Conservation (phyloP, 1,284 basidiomycete genomes). For the Spongiforma sp. region DNA sequence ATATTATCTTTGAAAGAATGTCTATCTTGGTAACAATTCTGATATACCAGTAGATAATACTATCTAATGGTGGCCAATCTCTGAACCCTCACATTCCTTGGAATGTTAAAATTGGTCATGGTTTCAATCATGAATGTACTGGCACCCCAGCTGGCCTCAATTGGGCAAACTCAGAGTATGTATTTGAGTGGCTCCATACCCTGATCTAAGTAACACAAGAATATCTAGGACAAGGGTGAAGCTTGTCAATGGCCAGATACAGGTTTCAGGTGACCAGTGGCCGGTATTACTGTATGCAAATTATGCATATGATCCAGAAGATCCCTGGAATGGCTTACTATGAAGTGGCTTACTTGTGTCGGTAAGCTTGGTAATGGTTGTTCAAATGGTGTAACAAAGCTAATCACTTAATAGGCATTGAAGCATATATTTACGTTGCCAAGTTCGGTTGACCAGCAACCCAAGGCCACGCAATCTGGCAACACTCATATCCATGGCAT, state of each 20-base stretch:
- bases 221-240: neutral
- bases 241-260: neutral
- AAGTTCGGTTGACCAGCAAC: neutral
- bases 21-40: neutral
- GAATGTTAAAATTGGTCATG: slow-evolving; percentile 9
- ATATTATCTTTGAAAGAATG: neutral
- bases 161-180: neutral
- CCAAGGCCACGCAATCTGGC: slow-evolving; percentile 5
- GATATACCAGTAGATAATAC: neutral
- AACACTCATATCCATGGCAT: neutral
- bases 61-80: neutral
- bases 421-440: slow-evolving; percentile 7
- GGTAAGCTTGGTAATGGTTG: neutral
- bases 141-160: neutral
- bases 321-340: slow-evolving; percentile 3
- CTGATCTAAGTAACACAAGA: neutral
- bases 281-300: neutral
- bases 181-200: neutral
- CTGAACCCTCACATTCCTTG: slow-evolving; percentile 5
- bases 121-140: neutral
- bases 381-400: neutral
- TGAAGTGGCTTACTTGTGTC: slow-evolving; percentile 1
- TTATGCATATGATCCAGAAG: neutral
- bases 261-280: neutral
- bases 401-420: slow-evolving; percentile 2